Conservation (phyloP, 257 asterid species). For the Plectranthus barbatus region DNA sequence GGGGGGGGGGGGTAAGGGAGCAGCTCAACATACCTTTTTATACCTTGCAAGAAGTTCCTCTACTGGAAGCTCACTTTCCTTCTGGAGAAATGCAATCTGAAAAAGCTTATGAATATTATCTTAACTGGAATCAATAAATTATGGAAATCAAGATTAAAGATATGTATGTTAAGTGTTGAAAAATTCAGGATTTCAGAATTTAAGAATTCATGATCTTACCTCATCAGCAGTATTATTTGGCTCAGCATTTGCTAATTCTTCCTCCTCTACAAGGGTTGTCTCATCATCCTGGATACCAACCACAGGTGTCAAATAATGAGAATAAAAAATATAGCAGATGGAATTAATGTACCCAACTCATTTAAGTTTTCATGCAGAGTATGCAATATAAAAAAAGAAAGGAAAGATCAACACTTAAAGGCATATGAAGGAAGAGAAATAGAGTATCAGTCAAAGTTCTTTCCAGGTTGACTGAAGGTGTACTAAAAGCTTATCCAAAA, state of each 20-base stretch:
- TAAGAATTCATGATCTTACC: conserved; percentile 29
- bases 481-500: conserved; percentile 1
- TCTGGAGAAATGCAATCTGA: conserved; percentile 80
- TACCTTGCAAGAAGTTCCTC: conserved; percentile 93
- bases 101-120: conserved; percentile 18
- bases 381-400: not conserved
- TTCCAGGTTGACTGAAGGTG: conserved; percentile 5
- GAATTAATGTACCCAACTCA: not conserved
- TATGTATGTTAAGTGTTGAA: not conserved
- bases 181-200: conserved; percentile 8
- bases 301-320: conserved; percentile 8
- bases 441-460: not conserved
- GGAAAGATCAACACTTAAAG: not conserved
- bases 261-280: conserved; percentile 87
- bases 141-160: not conserved
- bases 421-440: not conserved
- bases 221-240: conserved; percentile 43
- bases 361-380: not conserved
- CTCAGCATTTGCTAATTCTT: conserved; percentile 72
- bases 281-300: conserved; percentile 75
- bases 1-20: not conserved
- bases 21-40: conserved; percentile 60
- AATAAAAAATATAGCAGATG: not conserved
- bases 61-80: conserved; percentile 84
- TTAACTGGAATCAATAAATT: conserved; percentile 10